Conservation (phyloP, 176 grass and related monocot species). For the Zea luxurians region DNA sequence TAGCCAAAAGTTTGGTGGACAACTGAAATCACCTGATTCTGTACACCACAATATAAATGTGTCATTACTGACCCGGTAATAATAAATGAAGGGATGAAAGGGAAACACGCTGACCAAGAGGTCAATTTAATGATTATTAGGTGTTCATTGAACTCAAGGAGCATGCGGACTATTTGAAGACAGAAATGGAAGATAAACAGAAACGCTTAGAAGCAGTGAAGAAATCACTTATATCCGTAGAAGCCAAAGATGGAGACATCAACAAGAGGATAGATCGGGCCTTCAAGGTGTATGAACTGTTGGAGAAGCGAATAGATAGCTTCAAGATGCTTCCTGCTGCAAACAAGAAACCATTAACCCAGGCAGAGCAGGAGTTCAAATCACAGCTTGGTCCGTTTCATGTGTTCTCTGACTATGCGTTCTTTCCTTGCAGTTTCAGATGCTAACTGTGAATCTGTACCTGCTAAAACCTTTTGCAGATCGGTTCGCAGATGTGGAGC, state of each 20-base stretch:
- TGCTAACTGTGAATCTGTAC: slow-evolving; percentile 12
- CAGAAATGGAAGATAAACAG: slow-evolving; percentile 75
- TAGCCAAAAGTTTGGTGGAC: background rate
- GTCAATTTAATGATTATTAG: slow-evolving; percentile 52
- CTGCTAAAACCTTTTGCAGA: slow-evolving; percentile 50
- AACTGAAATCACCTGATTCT: background rate
- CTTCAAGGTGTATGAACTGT: slow-evolving; percentile 60
- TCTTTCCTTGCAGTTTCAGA: background rate
- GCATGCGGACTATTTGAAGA: slow-evolving; percentile 61
- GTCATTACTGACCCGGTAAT: background rate
- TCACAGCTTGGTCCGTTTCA: slow-evolving; percentile 64
- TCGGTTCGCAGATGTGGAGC: slow-evolving; percentile 74
- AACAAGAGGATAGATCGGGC: slow-evolving; percentile 53
- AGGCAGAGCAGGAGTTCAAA: slow-evolving; percentile 88
- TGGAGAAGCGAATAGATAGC: slow-evolving; percentile 79
- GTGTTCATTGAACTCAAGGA: slow-evolving; percentile 93
- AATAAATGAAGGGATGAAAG: slow-evolving; percentile 8
- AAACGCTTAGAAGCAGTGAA: slow-evolving; percentile 64
- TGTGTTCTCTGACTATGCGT: slow-evolving; percentile 7
- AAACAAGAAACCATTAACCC: slow-evolving; percentile 92
- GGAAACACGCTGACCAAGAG: background rate
- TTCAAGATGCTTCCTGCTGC: slow-evolving; percentile 79
- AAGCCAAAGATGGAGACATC: slow-evolving; percentile 66
- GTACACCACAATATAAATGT: background rate
- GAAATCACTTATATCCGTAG: slow-evolving; percentile 61